Percentiles rank a stretch among this genome's conserved stretches.
phyloP scores from a whole-genome alignment of 2,329 filamentous ascomycete genomes.

The Trichoderma cornu-damae region DNA sequence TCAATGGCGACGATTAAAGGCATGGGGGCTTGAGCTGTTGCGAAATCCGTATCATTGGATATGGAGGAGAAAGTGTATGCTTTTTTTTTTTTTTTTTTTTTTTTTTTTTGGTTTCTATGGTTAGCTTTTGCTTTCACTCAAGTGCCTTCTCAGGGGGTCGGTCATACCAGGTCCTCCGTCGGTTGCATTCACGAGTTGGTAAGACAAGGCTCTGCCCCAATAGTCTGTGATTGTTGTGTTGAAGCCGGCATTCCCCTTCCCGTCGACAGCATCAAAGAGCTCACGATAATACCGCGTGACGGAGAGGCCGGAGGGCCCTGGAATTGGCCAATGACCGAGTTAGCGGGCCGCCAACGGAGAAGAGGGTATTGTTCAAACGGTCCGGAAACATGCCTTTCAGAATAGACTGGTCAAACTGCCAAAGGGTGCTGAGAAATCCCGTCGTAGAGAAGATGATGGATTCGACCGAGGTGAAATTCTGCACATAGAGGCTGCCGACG shows the following conservation, averaged over 20 bases:
- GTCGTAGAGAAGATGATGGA: conserved; percentile 27
- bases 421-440: conserved; percentile 30
- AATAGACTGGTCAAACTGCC: conserved; percentile 36
- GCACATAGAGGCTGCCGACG: conserved; percentile 65
- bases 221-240: conserved; percentile 69
- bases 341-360: fast-evolving
- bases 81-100: too few relatives aligned
- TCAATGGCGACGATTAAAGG: conserved; percentile 69
- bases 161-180: conserved; percentile 55
- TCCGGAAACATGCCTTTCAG: conserved; percentile 28
- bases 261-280: conserved; percentile 51
- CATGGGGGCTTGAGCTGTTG: conserved; percentile 59
- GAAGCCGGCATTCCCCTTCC: conserved; percentile 55
- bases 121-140: neutral
- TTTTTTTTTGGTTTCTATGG: too few relatives aligned
- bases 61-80: conserved; percentile 72
- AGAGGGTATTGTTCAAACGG: neutral
- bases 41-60: conserved; percentile 52
- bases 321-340: conserved; percentile 26
- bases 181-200: conserved; percentile 68
- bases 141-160: too few relatives aligned
- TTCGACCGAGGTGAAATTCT: conserved; percentile 68
- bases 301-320: conserved; percentile 30
- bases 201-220: conserved; percentile 72
- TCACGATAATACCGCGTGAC: conserved; percentile 53